These are phyloP conservation scores for Kalaharituber pfeilii DNA, from an alignment of 2,329 filamentous ascomycete genomes.

Conservation along the genomic window DNA sequence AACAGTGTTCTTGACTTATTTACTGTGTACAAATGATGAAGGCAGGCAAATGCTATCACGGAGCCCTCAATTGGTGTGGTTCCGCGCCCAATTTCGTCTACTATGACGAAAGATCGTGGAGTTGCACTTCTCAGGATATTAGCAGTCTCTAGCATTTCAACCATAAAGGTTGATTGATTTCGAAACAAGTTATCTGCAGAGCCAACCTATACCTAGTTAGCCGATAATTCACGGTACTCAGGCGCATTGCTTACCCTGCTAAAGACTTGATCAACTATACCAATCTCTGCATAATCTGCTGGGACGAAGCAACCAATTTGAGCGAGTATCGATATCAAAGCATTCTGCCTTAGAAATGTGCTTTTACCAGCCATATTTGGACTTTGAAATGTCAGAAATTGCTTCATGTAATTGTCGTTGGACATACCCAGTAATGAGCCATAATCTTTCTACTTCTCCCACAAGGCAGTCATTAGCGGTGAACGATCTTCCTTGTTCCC, in stretches of 20 bases:
- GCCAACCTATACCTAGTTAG: constrained; percentile 38
- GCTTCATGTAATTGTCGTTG: background rate
- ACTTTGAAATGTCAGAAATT: constrained; percentile 25
- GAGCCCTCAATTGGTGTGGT: constrained; percentile 86
- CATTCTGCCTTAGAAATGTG: constrained; percentile 90
- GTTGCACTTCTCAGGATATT: constrained; percentile 77
- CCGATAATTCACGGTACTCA: background rate
- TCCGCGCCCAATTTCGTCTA: constrained; percentile 93
- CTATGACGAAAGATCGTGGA: constrained; percentile 73
- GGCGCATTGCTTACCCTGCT: constrained; percentile 38
- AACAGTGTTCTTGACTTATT: constrained; percentile 73
- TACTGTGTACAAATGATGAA: constrained; percentile 63
- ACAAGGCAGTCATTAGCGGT: constrained; percentile 73
- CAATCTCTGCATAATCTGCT: constrained; percentile 66
- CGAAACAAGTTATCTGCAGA: constrained; percentile 89
- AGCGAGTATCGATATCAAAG: constrained; percentile 79
- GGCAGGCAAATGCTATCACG: constrained; percentile 73
- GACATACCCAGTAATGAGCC: constrained; percentile 22
- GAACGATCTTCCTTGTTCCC: constrained; percentile 63
- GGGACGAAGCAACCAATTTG: constrained; percentile 89
- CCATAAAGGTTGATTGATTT: constrained; percentile 97
- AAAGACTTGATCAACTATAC: constrained; percentile 90
- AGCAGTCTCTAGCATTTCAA: constrained; percentile 95
- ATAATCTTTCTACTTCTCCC: constrained; percentile 48
- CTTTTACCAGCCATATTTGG: constrained; percentile 99